Base-by-base conservation (phyloP, 1,284 basidiomycete genomes). In the Ceratobasidium theobromae region DNA sequence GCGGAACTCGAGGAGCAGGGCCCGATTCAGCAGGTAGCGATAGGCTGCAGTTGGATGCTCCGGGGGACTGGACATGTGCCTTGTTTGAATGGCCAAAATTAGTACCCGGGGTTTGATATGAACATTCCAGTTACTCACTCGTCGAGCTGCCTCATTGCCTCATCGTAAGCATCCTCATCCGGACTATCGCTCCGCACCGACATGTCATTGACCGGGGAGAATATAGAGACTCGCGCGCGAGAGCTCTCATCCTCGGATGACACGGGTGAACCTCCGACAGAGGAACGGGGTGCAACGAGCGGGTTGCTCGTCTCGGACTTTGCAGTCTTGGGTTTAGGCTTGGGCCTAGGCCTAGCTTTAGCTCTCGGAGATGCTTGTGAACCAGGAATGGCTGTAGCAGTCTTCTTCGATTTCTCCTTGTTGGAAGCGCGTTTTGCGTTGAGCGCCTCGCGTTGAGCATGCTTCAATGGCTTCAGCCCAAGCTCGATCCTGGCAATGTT, bases 1-100 rank as follows among this genome's bases (percentile, higher is more conserved):
- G 4, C 67, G 60, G 12, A 68, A 64, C 41, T 68, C 67, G 46
- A 65, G 62, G 16, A 68, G 53, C 30, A 68, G 18, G 12, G 67
- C 52, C 6, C 64, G 67, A 35, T 65, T 62, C 16, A 68, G 46
- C 18, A 54, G 45, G 25, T 55, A 64, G 33, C 54, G 67, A 25
- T 57, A 48, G 8, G 58, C 58, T 2, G 53, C 58, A 12, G 67
- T 65, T 23, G 60, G 60, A 27, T 68, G 25, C n/a, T 57, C 53
- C 8, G 67, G 67, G 9, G 67, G 67, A 23, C 64, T 65, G 3
- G 43, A 30, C 58, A 64, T 64, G 35, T 64, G 58, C 11, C 58
- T 64, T 11, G 27, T 3, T 25, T 14, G 35, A 28, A 28, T 32
- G n/a, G 48, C 18, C 21, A n/a, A 51, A 14, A 11, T n/a, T 4